Evolutionary conservation across 2,329 filamentous ascomycete species (phyloP), one percentile per base, ranked within the genome.

Genomic region (Aspergillus transmontanensis): DNA sequence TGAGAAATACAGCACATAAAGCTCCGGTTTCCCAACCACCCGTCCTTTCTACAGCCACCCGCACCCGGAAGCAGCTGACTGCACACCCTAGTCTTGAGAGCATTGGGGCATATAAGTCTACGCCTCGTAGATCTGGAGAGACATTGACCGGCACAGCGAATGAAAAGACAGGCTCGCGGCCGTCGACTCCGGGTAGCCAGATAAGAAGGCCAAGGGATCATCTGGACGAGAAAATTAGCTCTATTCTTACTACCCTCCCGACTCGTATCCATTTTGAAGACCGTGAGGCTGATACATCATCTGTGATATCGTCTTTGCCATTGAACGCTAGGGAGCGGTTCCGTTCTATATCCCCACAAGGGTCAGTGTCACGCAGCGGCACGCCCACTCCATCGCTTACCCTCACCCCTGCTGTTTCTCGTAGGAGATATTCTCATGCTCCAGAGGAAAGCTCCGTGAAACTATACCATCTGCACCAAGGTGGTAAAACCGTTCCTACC

Each of bases 381-480:
- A 86, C 88, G 0, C 82, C 84, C 7, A 90, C 87, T 0, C 88
- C 89, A 6, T 89, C 89, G 1, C 87, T 93, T 70, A 89, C 88
- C 6, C 82, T 93, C 0, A 89, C 89, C 21, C 89, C 91, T 0
- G 89, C 76, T 9, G 64, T 67, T 34, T 68, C 72, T 12, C 74
- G 78, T 48, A 71, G 74, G 48, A 76, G 76, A 34, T 71, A 74
- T 53, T 72, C 75, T 1, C 73, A 75, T 64, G 76, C 73, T 55
- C 73, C 75, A 53, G 84, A 84, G 58, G 85, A 89, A 61, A 86
- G 89, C 57, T 94, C 94, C 64, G 94, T 97, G 72, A 93, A 94
- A 76, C 84, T 97, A 2, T 99, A 98, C 72, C 94, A 98, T 78
- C 86, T 99, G 43, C 93, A 92, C 16, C 88, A 93, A 55, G 89